Percentiles rank a stretch among this genome's conserved stretches.
Evolutionary conservation across 768 basidiomycete species (phyloP).

Genomic region (Mycena chlorophos): DNA sequence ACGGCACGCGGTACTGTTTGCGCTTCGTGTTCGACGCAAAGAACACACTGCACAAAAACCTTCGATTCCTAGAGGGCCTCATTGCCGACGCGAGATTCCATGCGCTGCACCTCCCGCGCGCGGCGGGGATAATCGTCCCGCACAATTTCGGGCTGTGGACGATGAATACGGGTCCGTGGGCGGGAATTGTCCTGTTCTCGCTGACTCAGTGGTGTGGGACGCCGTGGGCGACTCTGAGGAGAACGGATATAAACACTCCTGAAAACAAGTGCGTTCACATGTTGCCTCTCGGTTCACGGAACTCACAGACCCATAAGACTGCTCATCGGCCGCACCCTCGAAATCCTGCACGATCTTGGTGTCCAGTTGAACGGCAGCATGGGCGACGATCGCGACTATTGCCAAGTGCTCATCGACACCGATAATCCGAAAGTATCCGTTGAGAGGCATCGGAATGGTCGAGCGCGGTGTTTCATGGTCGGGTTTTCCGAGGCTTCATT

Average conservation of each 20-base stretch:
- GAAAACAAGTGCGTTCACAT: conserved; percentile 5
- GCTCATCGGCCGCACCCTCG: conserved; percentile 1
- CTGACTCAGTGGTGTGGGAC: conserved; percentile 5
- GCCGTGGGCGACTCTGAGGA: not conserved
- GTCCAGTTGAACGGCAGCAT: not conserved
- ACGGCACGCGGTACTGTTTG: not conserved
- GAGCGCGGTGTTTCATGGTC: conserved; percentile 11
- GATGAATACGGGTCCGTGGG: conserved; percentile 11
- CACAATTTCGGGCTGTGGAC: conserved; percentile 8
- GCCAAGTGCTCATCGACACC: not conserved
- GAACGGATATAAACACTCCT: not conserved
- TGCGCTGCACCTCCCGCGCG: not conserved
- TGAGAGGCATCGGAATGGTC: not conserved
- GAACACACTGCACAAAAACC: not conserved
- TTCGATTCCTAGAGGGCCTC: not conserved
- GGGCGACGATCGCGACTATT: not conserved
- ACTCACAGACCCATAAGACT: not conserved
- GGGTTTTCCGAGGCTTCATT: not conserved
- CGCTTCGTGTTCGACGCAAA: not conserved
- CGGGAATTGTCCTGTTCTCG: conserved; percentile 2
- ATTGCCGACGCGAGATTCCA: conserved; percentile 1
- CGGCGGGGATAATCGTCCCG: not conserved
- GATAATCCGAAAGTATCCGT: not conserved
- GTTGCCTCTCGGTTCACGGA: not conserved
- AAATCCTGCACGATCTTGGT: conserved; percentile 3